Conservation (phyloP, 202 grass and related monocot genomes). For the Zoysia matrella region DNA sequence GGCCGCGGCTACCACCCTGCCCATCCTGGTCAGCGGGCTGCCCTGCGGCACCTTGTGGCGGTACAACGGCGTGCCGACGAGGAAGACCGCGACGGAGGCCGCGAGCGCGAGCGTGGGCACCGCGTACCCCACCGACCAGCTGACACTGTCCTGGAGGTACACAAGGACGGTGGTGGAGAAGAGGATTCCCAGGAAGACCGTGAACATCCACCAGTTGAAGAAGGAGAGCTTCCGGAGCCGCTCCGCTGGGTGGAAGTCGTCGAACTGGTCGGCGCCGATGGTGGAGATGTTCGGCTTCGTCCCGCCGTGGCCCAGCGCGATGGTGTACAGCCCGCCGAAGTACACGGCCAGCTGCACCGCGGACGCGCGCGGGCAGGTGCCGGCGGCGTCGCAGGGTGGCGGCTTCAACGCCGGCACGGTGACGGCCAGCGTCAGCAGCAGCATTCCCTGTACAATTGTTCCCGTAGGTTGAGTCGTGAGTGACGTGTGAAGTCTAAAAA, state of each 20-base stretch:
- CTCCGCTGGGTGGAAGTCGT: too few species aligned
- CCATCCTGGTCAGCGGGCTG: conserved; percentile 62
- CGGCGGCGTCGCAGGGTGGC: background rate
- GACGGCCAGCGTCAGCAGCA: background rate
- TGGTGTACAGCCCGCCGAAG: background rate
- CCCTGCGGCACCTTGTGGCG: conserved; percentile 58
- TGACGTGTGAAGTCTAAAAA: too few species aligned
- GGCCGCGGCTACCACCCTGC: conserved; percentile 52
- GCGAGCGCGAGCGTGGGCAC: background rate
- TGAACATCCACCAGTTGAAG: background rate
- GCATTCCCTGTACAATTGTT: background rate
- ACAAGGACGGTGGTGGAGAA: background rate
- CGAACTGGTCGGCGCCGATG: too few species aligned
- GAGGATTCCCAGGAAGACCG: background rate
- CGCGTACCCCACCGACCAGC: background rate
- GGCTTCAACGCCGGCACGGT: background rate
- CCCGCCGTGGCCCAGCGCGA: background rate
- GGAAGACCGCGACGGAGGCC: conserved; percentile 38
- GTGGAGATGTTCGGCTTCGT: background rate
- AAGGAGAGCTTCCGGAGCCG: too few species aligned
- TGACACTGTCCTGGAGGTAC: background rate
- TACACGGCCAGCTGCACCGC: background rate
- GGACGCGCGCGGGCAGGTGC: background rate
- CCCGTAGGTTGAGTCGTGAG: too few species aligned
- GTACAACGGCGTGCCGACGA: conserved; percentile 60